These are phyloP conservation scores for Cyberlindnera nakhonratchasimensis DNA, from an alignment of 805 yeast species.

Conservation along the genomic window DNA sequence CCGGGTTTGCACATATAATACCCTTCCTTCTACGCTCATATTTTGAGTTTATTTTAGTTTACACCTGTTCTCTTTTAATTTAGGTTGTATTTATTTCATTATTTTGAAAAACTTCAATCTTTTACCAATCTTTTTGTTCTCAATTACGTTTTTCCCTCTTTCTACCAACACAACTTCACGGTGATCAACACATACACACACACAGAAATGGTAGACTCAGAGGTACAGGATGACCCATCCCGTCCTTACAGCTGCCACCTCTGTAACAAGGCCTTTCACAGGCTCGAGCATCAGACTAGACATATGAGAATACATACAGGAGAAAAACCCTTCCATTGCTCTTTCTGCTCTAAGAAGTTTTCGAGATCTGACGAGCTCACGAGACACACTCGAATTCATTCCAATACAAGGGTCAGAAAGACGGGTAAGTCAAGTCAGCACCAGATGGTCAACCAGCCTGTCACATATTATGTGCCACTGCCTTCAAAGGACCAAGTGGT, in stretches of 20 bases:
- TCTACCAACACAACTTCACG: too few species aligned
- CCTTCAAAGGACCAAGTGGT: conserved; percentile 3
- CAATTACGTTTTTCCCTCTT: too few species aligned
- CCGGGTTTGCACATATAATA: conserved; percentile 4
- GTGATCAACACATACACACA: too few species aligned
- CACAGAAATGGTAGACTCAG: too few species aligned
- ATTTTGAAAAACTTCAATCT: too few species aligned
- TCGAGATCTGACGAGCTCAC: conserved; percentile 83
- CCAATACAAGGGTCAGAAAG: conserved; percentile 48
- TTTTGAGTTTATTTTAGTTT: too few species aligned
- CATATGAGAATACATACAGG: conserved; percentile 93
- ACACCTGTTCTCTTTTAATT: too few species aligned
- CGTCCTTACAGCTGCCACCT: conserved; percentile 84
- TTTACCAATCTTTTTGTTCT: too few species aligned
- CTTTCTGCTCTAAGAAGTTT: conserved; percentile 74
- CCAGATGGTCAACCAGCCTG: conserved; percentile 24
- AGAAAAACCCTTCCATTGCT: conserved; percentile 85
- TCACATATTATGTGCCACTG: conserved; percentile 27
- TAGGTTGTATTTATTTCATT: too few species aligned
- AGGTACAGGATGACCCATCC: conserved; percentile 17
- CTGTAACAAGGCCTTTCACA: conserved; percentile 82
- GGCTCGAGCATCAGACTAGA: conserved; percentile 87
- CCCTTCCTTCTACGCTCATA: too few species aligned
- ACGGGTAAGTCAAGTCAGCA: conserved; percentile 30
- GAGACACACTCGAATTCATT: conserved; percentile 79